These are phyloP conservation scores for Funneliformis geosporum DNA, from an alignment of 192 early-diverging fungal genomes.

Conservation along the genomic window DNA sequence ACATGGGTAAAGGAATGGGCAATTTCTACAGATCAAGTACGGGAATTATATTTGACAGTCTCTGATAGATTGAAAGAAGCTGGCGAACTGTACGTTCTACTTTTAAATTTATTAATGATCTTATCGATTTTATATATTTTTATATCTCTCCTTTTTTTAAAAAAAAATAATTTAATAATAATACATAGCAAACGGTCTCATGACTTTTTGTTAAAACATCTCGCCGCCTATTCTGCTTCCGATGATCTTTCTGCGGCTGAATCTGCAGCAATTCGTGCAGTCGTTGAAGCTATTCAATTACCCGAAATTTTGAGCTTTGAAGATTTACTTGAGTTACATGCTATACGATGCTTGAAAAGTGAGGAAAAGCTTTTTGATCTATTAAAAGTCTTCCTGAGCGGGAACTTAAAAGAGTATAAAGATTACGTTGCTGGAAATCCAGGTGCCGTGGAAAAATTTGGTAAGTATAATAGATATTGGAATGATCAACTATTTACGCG, in stretches of 20 bases:
- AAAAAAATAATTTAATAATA: neutral
- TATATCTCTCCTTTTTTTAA: too few relatives aligned
- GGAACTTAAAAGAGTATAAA: conserved; percentile 65
- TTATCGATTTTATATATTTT: neutral
- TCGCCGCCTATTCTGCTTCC: conserved; percentile 57
- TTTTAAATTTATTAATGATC: neutral
- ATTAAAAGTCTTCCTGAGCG: conserved; percentile 67
- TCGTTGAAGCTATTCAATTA: conserved; percentile 66
- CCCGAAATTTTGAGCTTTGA: conserved; percentile 78
- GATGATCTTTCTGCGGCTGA: conserved; percentile 48
- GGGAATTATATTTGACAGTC: conserved; percentile 63
- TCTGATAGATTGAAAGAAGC: conserved; percentile 62
- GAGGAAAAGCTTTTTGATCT: conserved; percentile 63
- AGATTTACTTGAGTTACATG: conserved; percentile 64
- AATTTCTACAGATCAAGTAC: conserved; percentile 54
- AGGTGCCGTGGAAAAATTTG: conserved; percentile 54
- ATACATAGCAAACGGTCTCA: conserved; percentile 43
- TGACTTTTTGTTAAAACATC: conserved; percentile 68
- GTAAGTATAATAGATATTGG: conserved; percentile 16
- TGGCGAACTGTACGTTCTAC: conserved; percentile 58
- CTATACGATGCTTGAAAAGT: conserved; percentile 63
- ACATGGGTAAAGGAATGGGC: conserved; percentile 72
- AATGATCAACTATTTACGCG: neutral
- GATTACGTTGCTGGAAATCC: conserved; percentile 59
- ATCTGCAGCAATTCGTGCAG: conserved; percentile 61